Percentiles rank a stretch among this genome's conserved stretches.
Evolutionary conservation across 371 early-diverging fungal species (phyloP).

Genomic region (Zychaea mexicana): DNA sequence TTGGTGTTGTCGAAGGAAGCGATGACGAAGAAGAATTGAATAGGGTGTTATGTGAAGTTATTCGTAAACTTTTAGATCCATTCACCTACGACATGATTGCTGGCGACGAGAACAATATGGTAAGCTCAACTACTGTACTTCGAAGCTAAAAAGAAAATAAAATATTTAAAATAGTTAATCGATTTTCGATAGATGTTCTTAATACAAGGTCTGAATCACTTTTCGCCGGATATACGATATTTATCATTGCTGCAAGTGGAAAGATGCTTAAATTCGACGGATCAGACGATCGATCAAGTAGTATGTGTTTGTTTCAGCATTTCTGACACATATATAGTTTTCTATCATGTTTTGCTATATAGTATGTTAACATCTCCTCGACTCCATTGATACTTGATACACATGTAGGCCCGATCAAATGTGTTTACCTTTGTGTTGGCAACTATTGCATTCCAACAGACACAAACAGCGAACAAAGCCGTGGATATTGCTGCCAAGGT

Average conservation of each 20-base stretch:
- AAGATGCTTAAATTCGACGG: slow-evolving; percentile 32
- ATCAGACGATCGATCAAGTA: slow-evolving; percentile 23
- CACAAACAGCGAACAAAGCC: slow-evolving; percentile 41
- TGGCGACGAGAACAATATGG: slow-evolving; percentile 21
- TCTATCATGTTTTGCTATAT: too few relatives aligned
- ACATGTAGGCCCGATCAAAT: slow-evolving; percentile 38
- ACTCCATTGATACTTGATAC: too few relatives aligned
- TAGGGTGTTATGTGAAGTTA: slow-evolving; percentile 27
- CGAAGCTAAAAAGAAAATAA: slow-evolving; percentile 10
- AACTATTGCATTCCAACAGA: slow-evolving; percentile 46
- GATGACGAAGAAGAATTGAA: slow-evolving; percentile 7
- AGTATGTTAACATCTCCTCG: too few relatives aligned
- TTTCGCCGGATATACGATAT: slow-evolving; percentile 44
- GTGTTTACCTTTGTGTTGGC: slow-evolving; percentile 35
- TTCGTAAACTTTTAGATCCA: slow-evolving; percentile 31
- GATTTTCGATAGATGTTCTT: slow-evolving; percentile 28
- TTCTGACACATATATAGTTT: neutral
- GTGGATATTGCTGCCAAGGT: slow-evolving; percentile 39
- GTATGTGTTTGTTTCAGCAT: slow-evolving; percentile 9
- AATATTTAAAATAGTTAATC: neutral
- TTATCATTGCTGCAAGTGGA: slow-evolving; percentile 44
- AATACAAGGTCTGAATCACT: slow-evolving; percentile 45
- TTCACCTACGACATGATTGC: slow-evolving; percentile 28
- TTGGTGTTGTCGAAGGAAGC: slow-evolving; percentile 29
- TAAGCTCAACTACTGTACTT: too few relatives aligned